phyloP scores from a whole-genome alignment of 2,329 filamentous ascomycete species.

The Alternaria triticimaculans region DNA sequence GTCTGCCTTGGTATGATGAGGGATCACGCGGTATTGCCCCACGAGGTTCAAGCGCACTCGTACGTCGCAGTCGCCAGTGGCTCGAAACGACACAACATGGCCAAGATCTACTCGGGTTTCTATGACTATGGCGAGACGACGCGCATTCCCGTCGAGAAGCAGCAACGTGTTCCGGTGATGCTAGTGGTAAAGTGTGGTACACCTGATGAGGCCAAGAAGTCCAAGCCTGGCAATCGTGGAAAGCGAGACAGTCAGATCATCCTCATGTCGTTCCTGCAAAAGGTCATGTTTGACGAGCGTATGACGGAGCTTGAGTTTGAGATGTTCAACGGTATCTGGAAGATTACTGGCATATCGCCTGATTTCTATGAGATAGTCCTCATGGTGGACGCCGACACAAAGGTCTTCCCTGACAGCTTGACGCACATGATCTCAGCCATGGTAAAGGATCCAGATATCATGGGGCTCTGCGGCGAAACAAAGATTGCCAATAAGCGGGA shows the following conservation, averaged over 20 bases:
- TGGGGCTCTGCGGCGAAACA: slow-evolving; percentile 98
- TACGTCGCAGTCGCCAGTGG: slow-evolving; percentile 97
- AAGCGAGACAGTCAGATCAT: slow-evolving; percentile 99
- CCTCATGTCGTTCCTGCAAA: slow-evolving; percentile 98
- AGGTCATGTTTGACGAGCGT: slow-evolving; percentile 99
- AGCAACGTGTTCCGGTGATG: slow-evolving; percentile 98
- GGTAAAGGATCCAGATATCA: slow-evolving; percentile 98
- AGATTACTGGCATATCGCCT: slow-evolving; percentile 95
- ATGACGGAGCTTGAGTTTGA: slow-evolving; percentile 99
- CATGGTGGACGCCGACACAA: slow-evolving; percentile 99
- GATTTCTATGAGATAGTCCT: slow-evolving; percentile 98
- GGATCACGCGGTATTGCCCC: slow-evolving; percentile 78
- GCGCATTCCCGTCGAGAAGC: slow-evolving; percentile 79
- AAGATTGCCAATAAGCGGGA: slow-evolving; percentile 99
- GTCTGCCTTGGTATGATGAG: slow-evolving; percentile 93
- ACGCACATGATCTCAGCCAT: slow-evolving; percentile 99
- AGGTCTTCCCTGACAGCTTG: slow-evolving; percentile 96
- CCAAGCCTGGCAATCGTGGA: slow-evolving; percentile 95
- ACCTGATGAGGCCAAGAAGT: slow-evolving; percentile 77
- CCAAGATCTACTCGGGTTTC: slow-evolving; percentile 96
- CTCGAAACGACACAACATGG: slow-evolving; percentile 99
- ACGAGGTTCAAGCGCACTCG: slow-evolving; percentile 88
- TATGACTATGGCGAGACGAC: slow-evolving; percentile 92
- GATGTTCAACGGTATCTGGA: slow-evolving; percentile 99
- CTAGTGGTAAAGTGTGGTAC: slow-evolving; percentile 95